Conservation (phyloP, 768 basidiomycete species). For the Lanmaoa pseudosensibilis region DNA sequence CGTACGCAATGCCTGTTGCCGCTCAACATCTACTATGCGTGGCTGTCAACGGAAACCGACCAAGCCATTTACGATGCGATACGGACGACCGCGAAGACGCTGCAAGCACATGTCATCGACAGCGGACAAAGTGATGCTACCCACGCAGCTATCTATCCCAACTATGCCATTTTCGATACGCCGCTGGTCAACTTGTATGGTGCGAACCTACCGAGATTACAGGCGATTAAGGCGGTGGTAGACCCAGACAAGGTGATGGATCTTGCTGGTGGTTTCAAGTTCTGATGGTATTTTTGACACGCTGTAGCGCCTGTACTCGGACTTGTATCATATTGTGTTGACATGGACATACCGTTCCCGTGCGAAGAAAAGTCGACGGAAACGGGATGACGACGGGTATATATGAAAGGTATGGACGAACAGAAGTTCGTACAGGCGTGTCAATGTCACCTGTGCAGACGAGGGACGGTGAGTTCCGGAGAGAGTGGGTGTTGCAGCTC, state of each 20-base stretch:
- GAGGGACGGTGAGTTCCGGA: background rate
- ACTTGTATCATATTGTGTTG: background rate
- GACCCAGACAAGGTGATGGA: conserved; percentile 63
- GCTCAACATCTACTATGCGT: conserved; percentile 43
- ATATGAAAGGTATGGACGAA: background rate
- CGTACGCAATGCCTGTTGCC: conserved; percentile 40
- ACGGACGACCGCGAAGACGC: conserved; percentile 36
- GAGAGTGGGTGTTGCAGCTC: background rate
- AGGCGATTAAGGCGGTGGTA: conserved; percentile 41
- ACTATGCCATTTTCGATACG: conserved; percentile 57
- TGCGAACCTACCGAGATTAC: conserved; percentile 37
- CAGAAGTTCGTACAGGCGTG: background rate
- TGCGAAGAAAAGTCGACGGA: no score
- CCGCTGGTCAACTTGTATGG: conserved; percentile 51
- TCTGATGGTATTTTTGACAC: conserved; percentile 25
- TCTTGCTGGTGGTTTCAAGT: conserved; percentile 62
- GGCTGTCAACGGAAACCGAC: background rate
- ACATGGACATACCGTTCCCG: no score
- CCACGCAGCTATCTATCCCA: conserved; percentile 46
- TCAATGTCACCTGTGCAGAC: background rate
- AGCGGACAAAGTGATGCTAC: conserved; percentile 30
- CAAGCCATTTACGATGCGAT: conserved; percentile 36
- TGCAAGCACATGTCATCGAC: conserved; percentile 40
- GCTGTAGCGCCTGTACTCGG: background rate
- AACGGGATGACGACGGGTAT: background rate